Evolutionary conservation across 2,329 filamentous ascomycete species (phyloP), one percentile per base, ranked within the genome.

Genomic region (Fusarium sp.): DNA sequence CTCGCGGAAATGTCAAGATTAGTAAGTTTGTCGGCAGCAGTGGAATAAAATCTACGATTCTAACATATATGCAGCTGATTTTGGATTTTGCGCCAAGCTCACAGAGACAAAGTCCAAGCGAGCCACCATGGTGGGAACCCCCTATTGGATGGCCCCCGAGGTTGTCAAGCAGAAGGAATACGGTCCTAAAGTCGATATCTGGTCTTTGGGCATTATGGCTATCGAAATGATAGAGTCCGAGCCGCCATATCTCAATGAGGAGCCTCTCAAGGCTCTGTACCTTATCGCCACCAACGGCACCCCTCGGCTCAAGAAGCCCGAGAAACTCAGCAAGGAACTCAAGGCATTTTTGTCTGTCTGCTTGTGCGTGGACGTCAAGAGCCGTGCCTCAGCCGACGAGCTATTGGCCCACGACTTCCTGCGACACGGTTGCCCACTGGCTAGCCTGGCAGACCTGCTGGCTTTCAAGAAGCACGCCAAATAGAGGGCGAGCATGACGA

Each of bases 151-250:
- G 96, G 96, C 96, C 10, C 96, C 96, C 38, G 96, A 99, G 81
- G 96, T 99, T 44, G 96, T 99, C 78, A 98, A 98, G 84, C 96
- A 98, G 80, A 98, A 98, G 84, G 95, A 98, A 81, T 99, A 99
- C 77, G 96, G 95, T 39, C 92, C 93, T 77, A 98, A 98, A 86
- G 96, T 98, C 68, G 96, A 99, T 78, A 97, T 98, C 78, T 99
- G 96, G 96, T 98, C 95, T 31, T 85, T 99, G 66, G 96, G 96
- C 77, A 99, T 99, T 82, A 99, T 98, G 96, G 95, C 96, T 24
- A 98, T 99, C 76, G 96, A 99, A 82, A 98, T 99, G 96, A 98
- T 98, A 77, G 96, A 99, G 80, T 97, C 94, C 18, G 96, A 99
- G 81, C 96, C 96, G 7, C 96, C 96, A 1, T 99, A 99, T 80